Evolutionary conservation across 2,329 filamentous ascomycete genomes (phyloP), one percentile per base, ranked within the genome.

Genomic region (Dryadomyces quercus-mongolicae): DNA sequence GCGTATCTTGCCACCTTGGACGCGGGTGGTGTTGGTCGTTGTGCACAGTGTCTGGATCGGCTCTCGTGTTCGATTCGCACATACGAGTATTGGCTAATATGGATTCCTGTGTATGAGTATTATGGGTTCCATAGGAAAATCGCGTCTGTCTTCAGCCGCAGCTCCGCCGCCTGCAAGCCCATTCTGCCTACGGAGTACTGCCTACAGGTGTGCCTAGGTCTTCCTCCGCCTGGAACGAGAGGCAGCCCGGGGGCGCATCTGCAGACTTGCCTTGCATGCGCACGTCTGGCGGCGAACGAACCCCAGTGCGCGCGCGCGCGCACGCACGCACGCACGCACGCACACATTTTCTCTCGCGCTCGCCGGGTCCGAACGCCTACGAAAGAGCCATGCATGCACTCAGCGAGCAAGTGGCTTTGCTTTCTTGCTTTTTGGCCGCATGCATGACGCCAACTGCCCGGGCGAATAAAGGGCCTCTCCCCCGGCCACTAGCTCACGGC

Each of bases 231-330:
- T 31, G 25, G 25, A 31, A 31, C 25, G 25, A 31, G 25, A 56
- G 55, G 53, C 46, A 50, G 53, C 50, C 55, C 53, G 49, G 55
- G 55, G 49, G 36, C 21, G 40, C 52, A 31, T 31, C 25, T 31
- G 21, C 38, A 50, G 31, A 38, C n/a, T 25, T 43, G 49, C 52
- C 52, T 56, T n/a, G n/a, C n/a, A n/a, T n/a, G n/a, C n/a, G 55
- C 51, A 54, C 36, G 48, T 42, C 42, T 54, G 48, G 54, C 48
- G 42, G 51, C 36, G 43, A 52, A 31, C 25, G 25, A 31, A 31
- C 25, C 25, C 25, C 25, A 31, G 25, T 31, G 25, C 8, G 25
- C 25, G 25, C 25, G 25, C 25, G 25, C 25, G 8, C 18, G 13
- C 44, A 45, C 49, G 15, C 22, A 16, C 46, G 21, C 13, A 21